Conservation (phyloP, 2,329 filamentous ascomycete genomes). For the Colletotrichum lindemuthianum region DNA sequence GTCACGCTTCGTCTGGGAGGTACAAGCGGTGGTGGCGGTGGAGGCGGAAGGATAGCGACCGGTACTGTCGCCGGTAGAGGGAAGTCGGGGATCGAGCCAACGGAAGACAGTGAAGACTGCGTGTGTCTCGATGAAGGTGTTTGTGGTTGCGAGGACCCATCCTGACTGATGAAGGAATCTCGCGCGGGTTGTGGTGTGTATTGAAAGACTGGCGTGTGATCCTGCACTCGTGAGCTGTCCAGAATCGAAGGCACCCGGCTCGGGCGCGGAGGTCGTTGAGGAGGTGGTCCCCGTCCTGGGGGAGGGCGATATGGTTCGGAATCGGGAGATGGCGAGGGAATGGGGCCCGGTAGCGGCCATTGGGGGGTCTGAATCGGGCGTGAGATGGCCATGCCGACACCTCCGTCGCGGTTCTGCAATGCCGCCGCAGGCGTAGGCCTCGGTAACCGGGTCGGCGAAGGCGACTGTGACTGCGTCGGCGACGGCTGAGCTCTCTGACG, state of each 20-base stretch:
- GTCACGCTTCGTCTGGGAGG: conserved; percentile 60
- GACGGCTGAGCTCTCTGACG: conserved; percentile 40
- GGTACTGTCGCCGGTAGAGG: conserved; percentile 54
- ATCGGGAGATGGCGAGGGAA: conserved; percentile 47
- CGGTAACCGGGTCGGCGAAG: conserved; percentile 43
- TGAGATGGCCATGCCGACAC: conserved; percentile 60
- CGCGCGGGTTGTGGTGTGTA: conserved; percentile 51
- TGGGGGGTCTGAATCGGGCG: conserved; percentile 63
- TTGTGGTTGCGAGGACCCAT: conserved; percentile 54
- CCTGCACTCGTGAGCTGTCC: conserved; percentile 65
- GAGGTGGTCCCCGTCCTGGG: conserved; percentile 60
- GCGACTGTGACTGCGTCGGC: conserved; percentile 42
- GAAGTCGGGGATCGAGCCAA: conserved; percentile 69
- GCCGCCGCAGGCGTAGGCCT: conserved; percentile 47
- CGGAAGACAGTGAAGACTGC: conserved; percentile 63
- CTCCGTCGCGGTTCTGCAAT: conserved; percentile 50
- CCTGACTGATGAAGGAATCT: conserved; percentile 48
- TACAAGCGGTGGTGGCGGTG: conserved; percentile 40
- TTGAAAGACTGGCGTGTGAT: conserved; percentile 65
- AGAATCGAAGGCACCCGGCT: conserved; percentile 69
- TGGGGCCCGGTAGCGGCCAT: conserved; percentile 61
- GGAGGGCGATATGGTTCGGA: conserved; percentile 60
- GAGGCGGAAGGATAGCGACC: conserved; percentile 30
- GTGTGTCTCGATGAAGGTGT: conserved; percentile 62
- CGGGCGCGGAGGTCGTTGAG: conserved; percentile 68